Base-by-base conservation (phyloP, 805 yeast genomes). In the Candida schatavii region DNA sequence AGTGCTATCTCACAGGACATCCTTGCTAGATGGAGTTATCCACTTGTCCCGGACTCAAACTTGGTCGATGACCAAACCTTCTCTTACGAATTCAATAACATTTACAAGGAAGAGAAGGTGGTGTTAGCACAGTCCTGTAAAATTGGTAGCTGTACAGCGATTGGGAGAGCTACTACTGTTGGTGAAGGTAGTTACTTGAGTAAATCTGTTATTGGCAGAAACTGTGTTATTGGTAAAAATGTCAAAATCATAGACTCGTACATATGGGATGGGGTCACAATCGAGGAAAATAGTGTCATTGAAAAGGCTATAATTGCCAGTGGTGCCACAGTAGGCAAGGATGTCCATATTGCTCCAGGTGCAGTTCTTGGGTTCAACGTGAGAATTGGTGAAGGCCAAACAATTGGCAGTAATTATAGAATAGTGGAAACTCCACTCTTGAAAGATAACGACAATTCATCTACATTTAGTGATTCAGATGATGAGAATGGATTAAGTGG, bases 71-170 rank as follows among this genome's bases (percentile, higher is more conserved):
- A 76, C 52, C 88, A 85, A 55, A 76, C 87, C 2, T 93, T 87
- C 59, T 67, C 81, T 2, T 88, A 88, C 62, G 95, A 85, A 54
- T 76, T 84, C 39, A 85, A 87, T 41, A 95, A 93, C 61, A 78
- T 91, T 40, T 93, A 93, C 63, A 89, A 89, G 63, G 97, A 90
- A 57, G 78, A 80, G 29, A 85, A 83, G 50, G 91, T 91, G n/a
- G 81, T 88, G 6, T 72, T 91, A 49, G 96, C 97, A 0, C 97
- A 91, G 57, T 83, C 93, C n/a, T 89, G 97, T 66, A 80, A 80
- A 49, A 80, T 93, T 45, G 87, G 85, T 15, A 78, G 82, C 41
- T 74, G 87, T 49, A 86, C 95, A 1, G 86, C 88, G 3, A 84
- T 93, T 48, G 99, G 98, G 3, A 69, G 83, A 1, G 75, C 79